Evolutionary conservation across 305 asterid genomes (phyloP).

Genomic region (Fraxinus nigra): DNA sequence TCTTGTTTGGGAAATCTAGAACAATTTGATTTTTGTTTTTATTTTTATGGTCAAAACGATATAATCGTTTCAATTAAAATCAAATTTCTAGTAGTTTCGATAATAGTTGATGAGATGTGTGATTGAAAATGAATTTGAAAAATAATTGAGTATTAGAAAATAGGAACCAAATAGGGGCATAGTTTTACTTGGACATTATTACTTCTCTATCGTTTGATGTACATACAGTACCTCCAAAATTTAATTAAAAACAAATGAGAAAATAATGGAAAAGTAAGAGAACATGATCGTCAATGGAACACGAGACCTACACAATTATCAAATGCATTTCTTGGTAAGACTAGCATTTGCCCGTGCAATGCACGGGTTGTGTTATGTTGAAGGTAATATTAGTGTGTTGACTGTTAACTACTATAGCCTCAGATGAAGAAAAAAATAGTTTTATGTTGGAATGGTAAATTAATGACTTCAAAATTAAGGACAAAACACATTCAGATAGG

Average conservation of each 20-base stretch:
- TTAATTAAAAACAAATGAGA: neutral
- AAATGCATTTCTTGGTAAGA: neutral
- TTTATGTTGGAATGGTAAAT: too few species aligned
- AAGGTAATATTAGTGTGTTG: too few species aligned
- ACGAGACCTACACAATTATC: neutral
- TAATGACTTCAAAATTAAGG: too few species aligned
- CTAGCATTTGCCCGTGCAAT: too few species aligned
- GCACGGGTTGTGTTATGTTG: too few species aligned
- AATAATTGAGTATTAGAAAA: neutral
- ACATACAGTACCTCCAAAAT: neutral
- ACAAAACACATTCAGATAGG: too few species aligned
- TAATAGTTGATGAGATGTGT: neutral
- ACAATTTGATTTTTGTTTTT: neutral
- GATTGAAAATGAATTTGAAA: neutral
- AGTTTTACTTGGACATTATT: neutral
- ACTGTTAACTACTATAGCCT: too few species aligned
- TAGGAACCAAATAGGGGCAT: neutral
- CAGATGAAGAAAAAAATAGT: too few species aligned
- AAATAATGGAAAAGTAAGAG: neutral
- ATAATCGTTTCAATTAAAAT: too few species aligned
- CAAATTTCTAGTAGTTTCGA: neutral
- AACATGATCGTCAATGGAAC: neutral
- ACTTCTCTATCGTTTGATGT: neutral
- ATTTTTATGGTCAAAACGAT: neutral
- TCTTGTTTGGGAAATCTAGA: neutral